Conservation (phyloP, 495 filamentous ascomycete species). For the Penicillium angulare region DNA sequence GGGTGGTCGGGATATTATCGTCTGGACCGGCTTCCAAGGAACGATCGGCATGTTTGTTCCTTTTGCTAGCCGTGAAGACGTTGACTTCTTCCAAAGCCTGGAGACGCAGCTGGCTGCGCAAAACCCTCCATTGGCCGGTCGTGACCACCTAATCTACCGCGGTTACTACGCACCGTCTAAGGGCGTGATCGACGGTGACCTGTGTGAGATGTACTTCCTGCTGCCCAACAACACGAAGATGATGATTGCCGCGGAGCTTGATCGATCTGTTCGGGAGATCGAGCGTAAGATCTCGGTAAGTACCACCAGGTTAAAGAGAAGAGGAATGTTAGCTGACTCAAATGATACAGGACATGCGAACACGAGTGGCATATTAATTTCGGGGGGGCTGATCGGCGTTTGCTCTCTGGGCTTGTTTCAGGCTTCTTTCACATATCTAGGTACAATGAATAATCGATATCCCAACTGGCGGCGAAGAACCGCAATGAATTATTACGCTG, state of each 20-base stretch:
- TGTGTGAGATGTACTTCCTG: conserved; percentile 86
- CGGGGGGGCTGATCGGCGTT: conserved; percentile 25
- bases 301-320: too few species aligned
- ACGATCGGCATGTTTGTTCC: conserved; percentile 91
- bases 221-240: conserved; percentile 83
- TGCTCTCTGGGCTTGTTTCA: conserved; percentile 17
- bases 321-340: conserved; percentile 17
- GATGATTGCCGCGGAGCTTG: conserved; percentile 90
- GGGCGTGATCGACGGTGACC: conserved; percentile 95
- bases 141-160: conserved; percentile 92
- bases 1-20: conserved; percentile 83
- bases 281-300: conserved; percentile 92
- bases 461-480: conserved; percentile 14
- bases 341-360: conserved; percentile 77
- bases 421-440: conserved; percentile 35
- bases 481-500: conserved; percentile 8
- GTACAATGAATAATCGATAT: conserved; percentile 21
- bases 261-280: conserved; percentile 85
- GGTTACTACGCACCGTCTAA: conserved; percentile 98
- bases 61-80: conserved; percentile 85
- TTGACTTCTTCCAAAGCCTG: conserved; percentile 94
- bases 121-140: conserved; percentile 80
- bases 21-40: conserved; percentile 94
- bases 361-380: conserved; percentile 75
- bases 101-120: conserved; percentile 83